These are phyloP conservation scores for Neurospora sp. DNA, from an alignment of 2,329 filamentous ascomycete genomes.

Conservation along the genomic window DNA sequence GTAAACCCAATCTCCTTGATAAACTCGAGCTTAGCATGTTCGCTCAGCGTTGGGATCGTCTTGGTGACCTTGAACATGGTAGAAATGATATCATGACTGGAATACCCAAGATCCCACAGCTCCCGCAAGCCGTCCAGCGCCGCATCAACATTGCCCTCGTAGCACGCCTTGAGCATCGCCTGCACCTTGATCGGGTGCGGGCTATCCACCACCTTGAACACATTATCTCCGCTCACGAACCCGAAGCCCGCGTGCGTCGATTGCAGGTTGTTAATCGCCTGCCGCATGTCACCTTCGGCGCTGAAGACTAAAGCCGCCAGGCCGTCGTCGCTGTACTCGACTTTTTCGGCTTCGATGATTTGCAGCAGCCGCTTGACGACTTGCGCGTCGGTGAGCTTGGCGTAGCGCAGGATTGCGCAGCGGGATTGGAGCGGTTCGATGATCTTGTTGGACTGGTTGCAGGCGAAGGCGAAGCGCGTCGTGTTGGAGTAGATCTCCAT, in stretches of 20 bases:
- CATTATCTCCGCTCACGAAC: constrained; percentile 94
- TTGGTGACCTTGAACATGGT: constrained; percentile 99
- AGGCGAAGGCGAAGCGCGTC: constrained; percentile 94
- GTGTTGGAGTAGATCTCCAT: constrained; percentile 99
- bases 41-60: constrained; percentile 81
- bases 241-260: constrained; percentile 89
- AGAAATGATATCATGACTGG: constrained; percentile 97
- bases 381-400: constrained; percentile 83
- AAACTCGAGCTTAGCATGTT: constrained; percentile 93
- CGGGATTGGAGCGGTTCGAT: constrained; percentile 97
- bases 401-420: constrained; percentile 91
- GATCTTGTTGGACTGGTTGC: constrained; percentile 98
- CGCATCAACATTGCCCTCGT: constrained; percentile 81
- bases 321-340: constrained; percentile 86
- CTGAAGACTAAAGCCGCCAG: constrained; percentile 94
- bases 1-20: constrained; percentile 98
- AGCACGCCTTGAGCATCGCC: constrained; percentile 95
- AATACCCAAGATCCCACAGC: constrained; percentile 91
- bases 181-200: constrained; percentile 98
- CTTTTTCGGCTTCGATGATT: constrained; percentile 85
- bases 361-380: constrained; percentile 85
- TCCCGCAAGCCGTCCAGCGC: constrained; percentile 81
- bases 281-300: constrained; percentile 96
- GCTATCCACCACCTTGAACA: constrained; percentile 94
- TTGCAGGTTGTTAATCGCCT: constrained; percentile 97